These are phyloP conservation scores for Ashbya aceris DNA, from an alignment of 1,139 yeast genomes.

Conservation along the genomic window DNA sequence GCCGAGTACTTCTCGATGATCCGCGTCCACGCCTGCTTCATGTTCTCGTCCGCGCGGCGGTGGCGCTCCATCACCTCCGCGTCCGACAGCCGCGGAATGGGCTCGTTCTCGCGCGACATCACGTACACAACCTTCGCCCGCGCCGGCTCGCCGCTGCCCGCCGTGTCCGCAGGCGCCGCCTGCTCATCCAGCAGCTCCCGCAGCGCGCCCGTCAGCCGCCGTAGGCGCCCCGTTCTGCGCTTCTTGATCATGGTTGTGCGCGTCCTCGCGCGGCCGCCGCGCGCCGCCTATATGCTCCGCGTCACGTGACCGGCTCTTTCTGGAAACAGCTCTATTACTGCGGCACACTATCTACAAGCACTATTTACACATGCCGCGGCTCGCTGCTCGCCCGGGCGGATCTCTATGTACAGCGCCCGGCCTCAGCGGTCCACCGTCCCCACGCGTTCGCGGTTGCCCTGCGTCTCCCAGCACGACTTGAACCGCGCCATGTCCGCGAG, in stretches of 20 bases:
- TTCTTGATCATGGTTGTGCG: constrained; percentile 5
- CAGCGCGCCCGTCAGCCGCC: constrained; percentile 20
- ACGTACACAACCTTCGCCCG: constrained; percentile 19
- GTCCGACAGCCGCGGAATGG: constrained; percentile 28
- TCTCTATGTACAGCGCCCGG: too few species aligned
- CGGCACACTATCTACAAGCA: too few species aligned
- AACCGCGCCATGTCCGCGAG: constrained; percentile 39
- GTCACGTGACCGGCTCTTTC: too few species aligned
- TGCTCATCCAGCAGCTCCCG: constrained; percentile 13
- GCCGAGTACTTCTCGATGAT: constrained; percentile 47
- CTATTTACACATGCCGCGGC: too few species aligned
- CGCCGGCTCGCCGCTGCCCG: background rate
- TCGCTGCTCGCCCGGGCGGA: too few species aligned
- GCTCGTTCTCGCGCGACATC: constrained; percentile 26
- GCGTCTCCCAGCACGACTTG: constrained; percentile 23
- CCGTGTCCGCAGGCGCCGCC: constrained; percentile 4
- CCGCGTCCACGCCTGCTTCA: constrained; percentile 40
- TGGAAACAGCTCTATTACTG: too few species aligned
- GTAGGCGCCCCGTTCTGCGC: constrained; percentile 11
- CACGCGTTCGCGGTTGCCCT: constrained; percentile 27
- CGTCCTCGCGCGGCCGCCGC: too few species aligned
- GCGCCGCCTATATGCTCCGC: too few species aligned
- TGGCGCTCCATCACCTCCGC: constrained; percentile 28
- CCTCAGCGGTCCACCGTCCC: constrained; percentile 20
- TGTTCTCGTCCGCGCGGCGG: constrained; percentile 32